phyloP scores from a whole-genome alignment of 768 basidiomycete species.

The Xerocomellus chrysenteron region DNA sequence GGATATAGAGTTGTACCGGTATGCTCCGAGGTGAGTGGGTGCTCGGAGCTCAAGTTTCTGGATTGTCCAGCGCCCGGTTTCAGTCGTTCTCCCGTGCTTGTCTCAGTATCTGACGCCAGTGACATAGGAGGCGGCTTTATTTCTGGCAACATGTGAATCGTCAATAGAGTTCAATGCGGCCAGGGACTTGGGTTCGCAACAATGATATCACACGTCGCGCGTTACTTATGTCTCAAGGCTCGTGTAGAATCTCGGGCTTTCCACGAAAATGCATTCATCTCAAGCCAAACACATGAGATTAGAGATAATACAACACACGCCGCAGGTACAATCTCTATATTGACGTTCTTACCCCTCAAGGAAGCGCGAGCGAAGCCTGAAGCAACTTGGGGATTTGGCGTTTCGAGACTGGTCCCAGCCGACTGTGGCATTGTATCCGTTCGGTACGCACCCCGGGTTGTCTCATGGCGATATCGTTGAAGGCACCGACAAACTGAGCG shows the following conservation, averaged over 20 bases:
- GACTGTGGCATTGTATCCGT: constrained; percentile 21
- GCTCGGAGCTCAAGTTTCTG: background rate
- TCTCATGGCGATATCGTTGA: constrained; percentile 15
- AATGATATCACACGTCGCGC: no score
- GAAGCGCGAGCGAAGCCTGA: constrained; percentile 40
- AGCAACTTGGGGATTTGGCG: constrained; percentile 48
- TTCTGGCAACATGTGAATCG: no score
- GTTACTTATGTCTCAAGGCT: background rate
- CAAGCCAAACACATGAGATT: background rate
- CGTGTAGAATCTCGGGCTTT: background rate
- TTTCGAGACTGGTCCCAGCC: constrained; percentile 35
- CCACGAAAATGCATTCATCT: background rate
- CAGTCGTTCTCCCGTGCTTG: background rate
- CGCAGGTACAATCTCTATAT: background rate
- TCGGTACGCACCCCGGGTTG: constrained; percentile 31
- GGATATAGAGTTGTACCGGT: background rate
- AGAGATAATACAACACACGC: no score
- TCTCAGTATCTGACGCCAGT: background rate
- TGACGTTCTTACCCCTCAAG: constrained; percentile 20
- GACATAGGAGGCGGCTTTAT: background rate
- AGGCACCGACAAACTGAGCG: constrained; percentile 7
- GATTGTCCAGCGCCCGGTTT: background rate
- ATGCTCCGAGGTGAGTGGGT: background rate
- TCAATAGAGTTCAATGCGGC: background rate
- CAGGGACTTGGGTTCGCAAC: background rate